phyloP scores from a whole-genome alignment of 176 grass and related monocot species.

The Juncus inflexus region DNA sequence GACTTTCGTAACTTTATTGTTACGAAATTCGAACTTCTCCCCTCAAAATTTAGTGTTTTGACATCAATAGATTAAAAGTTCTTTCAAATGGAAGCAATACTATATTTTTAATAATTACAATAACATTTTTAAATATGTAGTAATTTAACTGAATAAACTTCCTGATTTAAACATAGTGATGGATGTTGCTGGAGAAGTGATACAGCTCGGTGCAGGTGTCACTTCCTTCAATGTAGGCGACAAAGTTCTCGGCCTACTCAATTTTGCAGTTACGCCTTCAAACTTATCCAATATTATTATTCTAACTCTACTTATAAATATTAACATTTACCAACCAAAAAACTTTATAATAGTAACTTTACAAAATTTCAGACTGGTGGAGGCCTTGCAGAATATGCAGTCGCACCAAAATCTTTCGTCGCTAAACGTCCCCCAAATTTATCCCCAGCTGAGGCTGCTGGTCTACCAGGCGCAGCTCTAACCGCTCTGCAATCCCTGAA shows the following conservation, averaged over 20 bases:
- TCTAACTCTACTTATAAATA: neutral
- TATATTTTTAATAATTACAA: no score
- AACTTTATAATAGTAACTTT: neutral
- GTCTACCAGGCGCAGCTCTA: slow-evolving; percentile 42
- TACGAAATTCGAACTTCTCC: no score
- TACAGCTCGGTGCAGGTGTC: slow-evolving; percentile 55
- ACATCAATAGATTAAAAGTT: no score
- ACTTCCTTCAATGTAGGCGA: slow-evolving; percentile 66
- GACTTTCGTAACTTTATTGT: no score
- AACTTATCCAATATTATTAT: neutral
- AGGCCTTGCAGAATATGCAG: slow-evolving; percentile 52
- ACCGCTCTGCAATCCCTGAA: slow-evolving; percentile 67
- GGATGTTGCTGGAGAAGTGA: slow-evolving; percentile 64
- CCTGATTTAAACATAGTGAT: slow-evolving; percentile 33
- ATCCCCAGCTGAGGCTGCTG: slow-evolving; percentile 45
- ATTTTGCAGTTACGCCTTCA: slow-evolving; percentile 16
- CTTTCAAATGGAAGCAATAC: no score
- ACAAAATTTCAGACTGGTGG: slow-evolving; percentile 43
- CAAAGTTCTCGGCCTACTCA: slow-evolving; percentile 46
- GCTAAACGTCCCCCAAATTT: slow-evolving; percentile 52
- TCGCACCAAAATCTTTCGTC: slow-evolving; percentile 34
- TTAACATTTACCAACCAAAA: neutral
- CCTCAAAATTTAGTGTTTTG: no score
- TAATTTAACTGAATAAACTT: no score
- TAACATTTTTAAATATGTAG: no score